Evolutionary conservation across 805 yeast genomes (phyloP).

Genomic region (Ogataea polymorpha): DNA sequence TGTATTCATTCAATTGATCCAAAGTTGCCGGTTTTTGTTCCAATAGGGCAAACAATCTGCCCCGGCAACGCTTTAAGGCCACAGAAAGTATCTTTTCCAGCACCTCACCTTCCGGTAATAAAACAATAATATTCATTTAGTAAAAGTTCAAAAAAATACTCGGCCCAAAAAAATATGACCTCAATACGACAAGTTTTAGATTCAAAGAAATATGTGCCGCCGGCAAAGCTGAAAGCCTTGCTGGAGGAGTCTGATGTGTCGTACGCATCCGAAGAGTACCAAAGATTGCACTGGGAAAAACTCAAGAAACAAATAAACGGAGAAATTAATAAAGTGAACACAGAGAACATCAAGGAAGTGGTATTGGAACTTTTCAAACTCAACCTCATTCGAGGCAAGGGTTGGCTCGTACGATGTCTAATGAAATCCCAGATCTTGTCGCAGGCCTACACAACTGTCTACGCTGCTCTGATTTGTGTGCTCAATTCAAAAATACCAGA

Average conservation of each 20-base stretch:
- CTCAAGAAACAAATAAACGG: slow-evolving; percentile 47
- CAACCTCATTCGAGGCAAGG: slow-evolving; percentile 61
- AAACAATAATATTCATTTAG: slow-evolving; percentile 4
- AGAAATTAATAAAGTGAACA: slow-evolving; percentile 44
- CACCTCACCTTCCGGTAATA: background rate
- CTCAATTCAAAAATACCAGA: slow-evolving; percentile 67
- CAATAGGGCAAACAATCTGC: background rate
- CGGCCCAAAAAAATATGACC: background rate
- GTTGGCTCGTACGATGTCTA: slow-evolving; percentile 54
- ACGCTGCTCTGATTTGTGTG: slow-evolving; percentile 56
- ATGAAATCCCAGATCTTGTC: slow-evolving; percentile 52
- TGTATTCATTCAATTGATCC: background rate
- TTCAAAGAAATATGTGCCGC: slow-evolving; percentile 53
- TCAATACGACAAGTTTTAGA: slow-evolving; percentile 37
- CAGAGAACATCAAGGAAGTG: slow-evolving; percentile 45
- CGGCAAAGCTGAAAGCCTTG: slow-evolving; percentile 46
- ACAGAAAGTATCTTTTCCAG: background rate
- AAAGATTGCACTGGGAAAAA: slow-evolving; percentile 55
- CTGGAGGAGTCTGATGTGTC: slow-evolving; percentile 26
- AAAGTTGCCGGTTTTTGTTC: background rate
- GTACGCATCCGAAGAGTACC: slow-evolving; percentile 37
- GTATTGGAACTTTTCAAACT: slow-evolving; percentile 49
- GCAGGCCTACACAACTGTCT: slow-evolving; percentile 40
- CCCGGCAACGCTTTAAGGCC: background rate
- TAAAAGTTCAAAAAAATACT: background rate